These are phyloP conservation scores for Senecio squalidus DNA, from an alignment of 140 eudicot species.

Conservation along the genomic window DNA sequence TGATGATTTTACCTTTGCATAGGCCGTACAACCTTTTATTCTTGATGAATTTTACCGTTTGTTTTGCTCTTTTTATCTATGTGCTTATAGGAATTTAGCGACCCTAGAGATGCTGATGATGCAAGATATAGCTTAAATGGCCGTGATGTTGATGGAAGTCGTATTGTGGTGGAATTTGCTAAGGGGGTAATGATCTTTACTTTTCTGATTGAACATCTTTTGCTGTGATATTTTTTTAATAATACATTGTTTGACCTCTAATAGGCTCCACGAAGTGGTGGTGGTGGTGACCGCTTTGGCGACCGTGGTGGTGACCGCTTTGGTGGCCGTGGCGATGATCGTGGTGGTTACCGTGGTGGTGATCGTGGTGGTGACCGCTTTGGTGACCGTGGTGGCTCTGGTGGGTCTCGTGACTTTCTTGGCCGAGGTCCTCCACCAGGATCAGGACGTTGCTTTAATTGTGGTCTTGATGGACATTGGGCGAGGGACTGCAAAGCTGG, in stretches of 20 bases:
- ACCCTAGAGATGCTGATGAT: slow-evolving; percentile 99
- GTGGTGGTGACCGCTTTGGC: slow-evolving; percentile 7
- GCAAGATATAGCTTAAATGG: slow-evolving; percentile 87
- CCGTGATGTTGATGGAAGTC: slow-evolving; percentile 97
- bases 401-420: slow-evolving; percentile 72
- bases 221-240: too few relatives aligned
- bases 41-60: slow-evolving; percentile 16
- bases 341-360: too few relatives aligned
- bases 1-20: neutral
- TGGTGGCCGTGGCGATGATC: too few relatives aligned
- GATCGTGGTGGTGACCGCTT: too few relatives aligned
- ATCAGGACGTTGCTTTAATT: slow-evolving; percentile 75
- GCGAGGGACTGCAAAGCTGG: slow-evolving; percentile 97
- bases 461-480: slow-evolving; percentile 89
- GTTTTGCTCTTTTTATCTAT: neutral
- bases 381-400: slow-evolving; percentile 31
- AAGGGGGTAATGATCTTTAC: slow-evolving; percentile 59
- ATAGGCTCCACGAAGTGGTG: slow-evolving; percentile 85
- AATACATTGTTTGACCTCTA: slow-evolving; percentile 9
- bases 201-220: neutral
- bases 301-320: too few relatives aligned
- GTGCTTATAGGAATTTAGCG: slow-evolving; percentile 70
- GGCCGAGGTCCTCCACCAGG: slow-evolving; percentile 86
- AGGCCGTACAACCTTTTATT: neutral
- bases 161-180: slow-evolving; percentile 85